Base-by-base conservation (phyloP, 192 early-diverging fungal genomes). In the Backusella parvicylindrica region DNA sequence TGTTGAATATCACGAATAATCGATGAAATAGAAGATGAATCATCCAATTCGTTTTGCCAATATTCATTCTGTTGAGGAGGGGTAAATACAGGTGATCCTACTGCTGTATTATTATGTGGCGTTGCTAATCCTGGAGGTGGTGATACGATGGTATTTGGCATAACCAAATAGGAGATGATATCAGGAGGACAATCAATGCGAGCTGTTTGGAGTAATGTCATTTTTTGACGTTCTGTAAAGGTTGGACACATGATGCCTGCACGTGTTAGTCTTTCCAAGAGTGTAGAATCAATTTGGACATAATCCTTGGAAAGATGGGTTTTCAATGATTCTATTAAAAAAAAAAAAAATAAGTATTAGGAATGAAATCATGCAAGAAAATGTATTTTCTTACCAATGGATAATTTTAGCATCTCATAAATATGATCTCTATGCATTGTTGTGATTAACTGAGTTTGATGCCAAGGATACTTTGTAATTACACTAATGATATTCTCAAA, bases 201-300 rank as follows among this genome's bases (percentile, higher is more conserved):
- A 65, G 72, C 72, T 11, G 35, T 73, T 41, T 78, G 77, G 18
- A 78, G 71, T 33, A 78, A 43, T 9, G 66, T 69, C 32, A 40
- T 23, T 73, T 95, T 95, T 79, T 95, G 93, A 64, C 86, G 84
- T 73, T 94, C 91, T 0, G 90, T 95, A 73, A 95, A 95, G 0
- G 88, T 81, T 0, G 92, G 90, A 2, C 88, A 91, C 68, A 91
- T 83, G 15, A 95, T 81, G 12, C 91, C 90, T 21, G 88, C 82
- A 3, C 92, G 85, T 12, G 92, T 80, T 75, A 93, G 70, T 13
- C 92, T 68, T 5, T 64, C 75, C 31, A 90, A 28, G 21, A 92
- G 72, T 23, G 79, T 86, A 2, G 84, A 73, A 15, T 90, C 85
- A 43, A 94, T 87, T 28, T 88, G 85, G 64, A 82, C 84, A 64